A percentile compares a stretch with the other conserved stretches of the same genome.
phyloP scores from a whole-genome alignment of 139 green algal species.

The Asterochloris erici region DNA sequence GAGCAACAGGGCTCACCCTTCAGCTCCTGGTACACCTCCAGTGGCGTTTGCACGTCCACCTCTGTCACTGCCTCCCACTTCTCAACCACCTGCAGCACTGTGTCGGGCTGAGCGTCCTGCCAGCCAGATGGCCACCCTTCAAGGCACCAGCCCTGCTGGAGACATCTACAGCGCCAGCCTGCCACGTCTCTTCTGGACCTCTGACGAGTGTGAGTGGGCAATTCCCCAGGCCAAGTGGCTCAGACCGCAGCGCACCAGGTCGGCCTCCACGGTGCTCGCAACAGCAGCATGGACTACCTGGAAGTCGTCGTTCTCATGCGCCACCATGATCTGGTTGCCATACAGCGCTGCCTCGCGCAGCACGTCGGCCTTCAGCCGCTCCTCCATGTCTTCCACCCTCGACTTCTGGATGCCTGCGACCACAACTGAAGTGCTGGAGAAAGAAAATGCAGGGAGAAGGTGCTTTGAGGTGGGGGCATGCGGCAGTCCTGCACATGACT shows the following conservation, averaged over 20 bases:
- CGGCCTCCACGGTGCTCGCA: not conserved
- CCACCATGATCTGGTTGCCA: slow-evolving; percentile 73
- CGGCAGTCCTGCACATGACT: too few species aligned
- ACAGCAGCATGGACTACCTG: slow-evolving; percentile 7
- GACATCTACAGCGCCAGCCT: too few species aligned
- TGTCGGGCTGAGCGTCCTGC: slow-evolving; percentile 1
- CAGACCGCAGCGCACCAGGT: too few species aligned
- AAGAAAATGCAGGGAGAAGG: too few species aligned
- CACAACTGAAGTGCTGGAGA: not conserved
- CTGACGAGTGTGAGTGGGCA: too few species aligned
- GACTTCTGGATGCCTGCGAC: slow-evolving; percentile 67
- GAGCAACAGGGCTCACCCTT: slow-evolving; percentile 28
- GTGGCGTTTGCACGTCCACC: slow-evolving; percentile 86
- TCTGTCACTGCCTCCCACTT: slow-evolving; percentile 78
- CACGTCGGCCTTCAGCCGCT: slow-evolving; percentile 78
- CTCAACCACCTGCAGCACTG: slow-evolving; percentile 41
- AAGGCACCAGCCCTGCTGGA: too few species aligned
- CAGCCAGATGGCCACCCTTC: not conserved
- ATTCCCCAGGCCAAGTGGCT: too few species aligned
- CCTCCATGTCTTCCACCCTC: slow-evolving; percentile 92
- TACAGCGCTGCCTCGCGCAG: slow-evolving; percentile 50
- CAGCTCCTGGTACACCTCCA: slow-evolving; percentile 74
- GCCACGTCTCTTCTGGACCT: too few species aligned
- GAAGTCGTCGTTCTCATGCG: slow-evolving; percentile 86
- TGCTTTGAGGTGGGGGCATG: too few species aligned